Percentiles rank a stretch among this genome's conserved stretches.
Conservation (phyloP, 768 basidiomycete species). For the Hypholoma sublateritium region DNA sequence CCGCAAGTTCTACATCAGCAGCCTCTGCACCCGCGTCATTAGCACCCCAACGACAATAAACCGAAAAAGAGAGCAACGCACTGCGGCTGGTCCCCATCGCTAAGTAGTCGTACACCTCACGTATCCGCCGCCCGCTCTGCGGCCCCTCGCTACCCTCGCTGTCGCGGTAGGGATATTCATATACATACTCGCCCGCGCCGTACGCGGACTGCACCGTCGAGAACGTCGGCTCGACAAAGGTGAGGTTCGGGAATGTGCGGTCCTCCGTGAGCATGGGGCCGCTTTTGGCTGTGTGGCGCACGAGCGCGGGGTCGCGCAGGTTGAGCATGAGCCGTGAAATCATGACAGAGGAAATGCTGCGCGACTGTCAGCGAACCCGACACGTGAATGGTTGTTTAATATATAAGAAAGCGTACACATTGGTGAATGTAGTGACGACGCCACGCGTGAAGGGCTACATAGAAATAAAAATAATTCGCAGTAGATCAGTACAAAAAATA, state of each 20-base stretch:
- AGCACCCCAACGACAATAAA: not conserved
- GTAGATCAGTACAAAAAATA: not conserved
- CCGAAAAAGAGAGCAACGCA: not conserved
- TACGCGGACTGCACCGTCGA: not conserved
- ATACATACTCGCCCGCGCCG: not conserved
- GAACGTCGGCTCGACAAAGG: constrained; percentile 11
- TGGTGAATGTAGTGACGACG: constrained; percentile 31
- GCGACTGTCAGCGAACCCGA: not conserved
- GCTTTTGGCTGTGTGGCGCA: constrained; percentile 6
- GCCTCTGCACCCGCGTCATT: not conserved
- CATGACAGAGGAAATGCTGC: constrained; percentile 36
- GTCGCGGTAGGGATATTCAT: not conserved
- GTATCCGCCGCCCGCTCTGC: not conserved
- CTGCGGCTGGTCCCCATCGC: not conserved
- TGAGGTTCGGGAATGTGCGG: constrained; percentile 12
- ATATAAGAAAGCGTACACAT: constrained; percentile 26
- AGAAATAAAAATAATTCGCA: not conserved
- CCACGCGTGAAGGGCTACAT: constrained; percentile 32
- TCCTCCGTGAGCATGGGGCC: constrained; percentile 3
- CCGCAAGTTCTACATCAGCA: not conserved
- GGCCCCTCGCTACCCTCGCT: not conserved
- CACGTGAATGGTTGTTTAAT: not conserved
- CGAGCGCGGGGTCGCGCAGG: constrained; percentile 33
- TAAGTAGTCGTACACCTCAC: not conserved
- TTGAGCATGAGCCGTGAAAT: constrained; percentile 42